phyloP scores from a whole-genome alignment of 495 filamentous ascomycete species.

The Cercophora scortea region DNA sequence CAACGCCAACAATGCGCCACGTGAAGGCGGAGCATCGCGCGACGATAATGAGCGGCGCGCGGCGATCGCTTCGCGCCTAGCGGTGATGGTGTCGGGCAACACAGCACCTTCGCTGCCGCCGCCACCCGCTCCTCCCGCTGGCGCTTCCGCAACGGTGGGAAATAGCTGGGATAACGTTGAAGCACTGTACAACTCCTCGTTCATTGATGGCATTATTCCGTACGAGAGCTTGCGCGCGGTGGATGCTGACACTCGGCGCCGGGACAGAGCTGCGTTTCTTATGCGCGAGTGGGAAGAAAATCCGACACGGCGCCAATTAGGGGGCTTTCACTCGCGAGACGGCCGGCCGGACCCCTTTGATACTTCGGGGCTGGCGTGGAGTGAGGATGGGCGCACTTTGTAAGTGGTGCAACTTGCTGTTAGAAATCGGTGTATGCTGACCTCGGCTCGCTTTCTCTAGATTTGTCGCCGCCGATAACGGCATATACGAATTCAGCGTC shows the following conservation, averaged over 20 bases:
- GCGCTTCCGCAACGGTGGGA: no score
- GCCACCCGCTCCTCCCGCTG: no score
- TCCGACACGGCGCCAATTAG: conserved; percentile 9
- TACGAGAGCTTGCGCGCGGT: not conserved
- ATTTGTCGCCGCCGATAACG: conserved; percentile 65
- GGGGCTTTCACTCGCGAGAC: conserved; percentile 5
- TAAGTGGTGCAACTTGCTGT: conserved; percentile 35
- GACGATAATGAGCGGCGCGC: not conserved
- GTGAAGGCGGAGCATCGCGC: not conserved
- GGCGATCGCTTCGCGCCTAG: not conserved
- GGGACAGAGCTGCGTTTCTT: conserved; percentile 14
- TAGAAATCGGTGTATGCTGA: not conserved
- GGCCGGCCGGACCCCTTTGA: conserved; percentile 31
- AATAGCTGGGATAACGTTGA: no score
- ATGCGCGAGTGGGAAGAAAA: conserved; percentile 24
- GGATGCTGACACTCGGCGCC: conserved; percentile 9
- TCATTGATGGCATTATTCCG: no score
- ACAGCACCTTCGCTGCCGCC: not conserved
- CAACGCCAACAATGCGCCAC: conserved; percentile 1
- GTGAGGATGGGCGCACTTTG: conserved; percentile 59
- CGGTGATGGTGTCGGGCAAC: not conserved
- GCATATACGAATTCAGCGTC: conserved; percentile 65
- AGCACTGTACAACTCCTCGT: no score
- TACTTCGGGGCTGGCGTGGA: conserved; percentile 66
- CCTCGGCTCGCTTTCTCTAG: conserved; percentile 26